phyloP scores from a whole-genome alignment of 164 flowering plant species.

The Dillenia turbinata region DNA sequence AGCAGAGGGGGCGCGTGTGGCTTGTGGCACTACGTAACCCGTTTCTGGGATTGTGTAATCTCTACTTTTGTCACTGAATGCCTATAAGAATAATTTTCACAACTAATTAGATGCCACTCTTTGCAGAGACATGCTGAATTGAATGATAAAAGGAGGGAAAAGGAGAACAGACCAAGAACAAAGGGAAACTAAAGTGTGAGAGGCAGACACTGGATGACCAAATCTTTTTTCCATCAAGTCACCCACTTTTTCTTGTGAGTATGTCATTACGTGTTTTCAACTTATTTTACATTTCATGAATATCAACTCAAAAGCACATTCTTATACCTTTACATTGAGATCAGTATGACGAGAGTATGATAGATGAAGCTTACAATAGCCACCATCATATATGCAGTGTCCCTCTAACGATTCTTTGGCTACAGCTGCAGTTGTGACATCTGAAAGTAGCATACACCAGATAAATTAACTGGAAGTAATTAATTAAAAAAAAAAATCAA shows the following conservation, averaged over 20 bases:
- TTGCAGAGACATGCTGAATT: too few species aligned
- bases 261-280: constrained; percentile 11
- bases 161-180: not conserved
- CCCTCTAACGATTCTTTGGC: constrained; percentile 89
- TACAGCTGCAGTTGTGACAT: constrained; percentile 63
- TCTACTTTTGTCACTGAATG: constrained; percentile 76
- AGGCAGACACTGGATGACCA: constrained; percentile 33
- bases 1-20: constrained; percentile 25
- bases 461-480: too few species aligned
- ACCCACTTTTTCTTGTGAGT: constrained; percentile 24
- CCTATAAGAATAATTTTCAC: constrained; percentile 27
- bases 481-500: too few species aligned
- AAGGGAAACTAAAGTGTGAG: constrained; percentile 19
- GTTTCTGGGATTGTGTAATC: constrained; percentile 70
- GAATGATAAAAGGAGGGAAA: not conserved
- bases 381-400: constrained; percentile 98
- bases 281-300: constrained; percentile 14
- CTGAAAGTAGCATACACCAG: constrained; percentile 23
- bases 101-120: not conserved
- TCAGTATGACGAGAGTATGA: constrained; percentile 99
- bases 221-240: constrained; percentile 19
- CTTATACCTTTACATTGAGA: constrained; percentile 93
- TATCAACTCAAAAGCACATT: constrained; percentile 32
- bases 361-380: constrained; percentile 99
- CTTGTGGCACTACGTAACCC: constrained; percentile 41